These are phyloP conservation scores for Paramyrothecium roridum DNA, from an alignment of 2,329 filamentous ascomycete genomes.

Conservation along the genomic window DNA sequence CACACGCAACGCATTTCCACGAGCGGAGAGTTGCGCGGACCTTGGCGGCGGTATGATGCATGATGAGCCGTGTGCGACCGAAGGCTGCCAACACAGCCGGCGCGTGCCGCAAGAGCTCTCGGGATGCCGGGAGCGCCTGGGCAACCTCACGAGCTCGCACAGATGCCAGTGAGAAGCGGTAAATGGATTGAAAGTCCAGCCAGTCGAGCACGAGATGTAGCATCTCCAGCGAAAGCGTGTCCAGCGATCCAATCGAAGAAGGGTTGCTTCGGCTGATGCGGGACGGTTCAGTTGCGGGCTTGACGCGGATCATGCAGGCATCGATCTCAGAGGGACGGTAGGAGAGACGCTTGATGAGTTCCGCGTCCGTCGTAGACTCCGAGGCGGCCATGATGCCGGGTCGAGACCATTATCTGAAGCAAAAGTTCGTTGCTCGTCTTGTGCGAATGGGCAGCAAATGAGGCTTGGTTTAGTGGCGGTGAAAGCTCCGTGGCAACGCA, in stretches of 20 bases:
- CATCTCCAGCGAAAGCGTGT: constrained; percentile 20
- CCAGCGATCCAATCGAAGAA: constrained; percentile 21
- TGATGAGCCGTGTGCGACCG: constrained; percentile 16
- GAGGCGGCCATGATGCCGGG: too few species aligned
- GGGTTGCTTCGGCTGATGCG: constrained; percentile 5
- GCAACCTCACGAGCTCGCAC: constrained; percentile 18
- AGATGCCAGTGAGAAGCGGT: constrained; percentile 22
- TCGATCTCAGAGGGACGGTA: neutral
- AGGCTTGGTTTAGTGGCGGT: too few species aligned
- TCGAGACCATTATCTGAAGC: too few species aligned
- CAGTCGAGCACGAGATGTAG: constrained; percentile 16
- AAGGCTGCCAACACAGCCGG: constrained; percentile 21
- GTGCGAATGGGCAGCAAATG: too few species aligned
- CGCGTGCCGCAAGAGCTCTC: constrained; percentile 38
- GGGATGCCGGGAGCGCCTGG: constrained; percentile 29
- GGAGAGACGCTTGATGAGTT: neutral
- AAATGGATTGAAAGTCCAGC: constrained; percentile 23
- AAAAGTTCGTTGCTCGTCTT: too few species aligned
- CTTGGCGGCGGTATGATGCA: constrained; percentile 13
- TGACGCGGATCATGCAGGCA: neutral
- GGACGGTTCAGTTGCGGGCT: too few species aligned
- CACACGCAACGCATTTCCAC: constrained; percentile 21
- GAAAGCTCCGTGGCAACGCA: too few species aligned
- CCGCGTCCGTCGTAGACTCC: neutral
- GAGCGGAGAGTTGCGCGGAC: constrained; percentile 18